Evolutionary conservation across 129 eudicot genomes (phyloP).

Genomic region (Cynara cardunculus): DNA sequence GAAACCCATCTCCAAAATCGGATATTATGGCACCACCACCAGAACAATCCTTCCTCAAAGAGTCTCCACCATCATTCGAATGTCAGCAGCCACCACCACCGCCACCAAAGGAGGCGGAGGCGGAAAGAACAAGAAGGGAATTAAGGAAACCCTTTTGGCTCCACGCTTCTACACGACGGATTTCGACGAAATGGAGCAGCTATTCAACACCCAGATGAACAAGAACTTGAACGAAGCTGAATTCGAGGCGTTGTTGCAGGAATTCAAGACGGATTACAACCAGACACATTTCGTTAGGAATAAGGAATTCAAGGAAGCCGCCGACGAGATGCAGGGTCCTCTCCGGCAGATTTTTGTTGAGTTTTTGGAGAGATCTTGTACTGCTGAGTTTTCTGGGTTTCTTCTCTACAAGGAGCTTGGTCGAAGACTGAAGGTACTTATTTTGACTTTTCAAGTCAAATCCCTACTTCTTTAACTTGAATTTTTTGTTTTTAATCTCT

Average conservation of each 20-base stretch:
- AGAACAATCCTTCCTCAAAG: conserved; percentile 27
- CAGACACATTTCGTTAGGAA: conserved; percentile 98
- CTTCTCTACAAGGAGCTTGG: conserved; percentile 97
- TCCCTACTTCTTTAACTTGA: neutral
- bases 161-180: conserved; percentile 97
- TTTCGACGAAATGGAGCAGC: conserved; percentile 94
- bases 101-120: conserved; percentile 21
- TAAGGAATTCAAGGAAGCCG: conserved; percentile 95
- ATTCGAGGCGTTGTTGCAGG: conserved; percentile 85
- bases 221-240: conserved; percentile 86
- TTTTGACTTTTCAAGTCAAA: conserved; percentile 1
- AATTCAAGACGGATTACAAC: conserved; percentile 92
- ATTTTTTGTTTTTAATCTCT: too few species aligned
- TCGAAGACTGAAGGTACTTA: conserved; percentile 86
- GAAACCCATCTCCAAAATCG: conserved; percentile 68
- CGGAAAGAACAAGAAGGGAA: conserved; percentile 45
- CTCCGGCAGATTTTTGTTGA: conserved; percentile 84
- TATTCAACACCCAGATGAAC: conserved; percentile 86
- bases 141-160: conserved; percentile 73
- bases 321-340: conserved; percentile 83
- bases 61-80: conserved; percentile 34
- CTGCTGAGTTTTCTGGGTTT: conserved; percentile 98
- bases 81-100: conserved; percentile 24
- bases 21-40: conserved; percentile 23
- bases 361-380: conserved; percentile 96